Conservation (phyloP, 2,329 filamentous ascomycete genomes). For the Teratosphaeria nubilosa region DNA sequence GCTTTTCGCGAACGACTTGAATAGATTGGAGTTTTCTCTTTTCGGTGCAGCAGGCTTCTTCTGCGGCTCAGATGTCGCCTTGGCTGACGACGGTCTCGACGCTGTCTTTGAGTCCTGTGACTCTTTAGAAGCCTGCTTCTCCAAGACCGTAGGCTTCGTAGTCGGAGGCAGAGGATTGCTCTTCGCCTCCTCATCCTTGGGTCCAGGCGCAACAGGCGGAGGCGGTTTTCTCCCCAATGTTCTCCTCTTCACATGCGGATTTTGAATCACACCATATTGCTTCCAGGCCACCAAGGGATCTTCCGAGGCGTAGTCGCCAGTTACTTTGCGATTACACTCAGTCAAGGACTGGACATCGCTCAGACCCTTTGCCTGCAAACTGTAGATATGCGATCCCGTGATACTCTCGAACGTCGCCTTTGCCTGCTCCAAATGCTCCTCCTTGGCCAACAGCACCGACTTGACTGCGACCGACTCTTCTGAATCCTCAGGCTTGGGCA, state of each 20-base stretch:
- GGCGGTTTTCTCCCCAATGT: slow-evolving; percentile 29
- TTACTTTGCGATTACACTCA: slow-evolving; percentile 56
- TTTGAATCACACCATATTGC: slow-evolving; percentile 64
- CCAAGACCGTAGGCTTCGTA: slow-evolving; percentile 15
- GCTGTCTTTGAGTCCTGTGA: slow-evolving; percentile 8
- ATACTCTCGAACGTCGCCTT: slow-evolving; percentile 63
- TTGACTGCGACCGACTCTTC: slow-evolving; percentile 40
- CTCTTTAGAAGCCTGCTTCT: slow-evolving; percentile 10
- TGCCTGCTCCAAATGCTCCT: slow-evolving; percentile 31
- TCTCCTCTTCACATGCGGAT: slow-evolving; percentile 54
- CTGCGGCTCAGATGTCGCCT: slow-evolving; percentile 22
- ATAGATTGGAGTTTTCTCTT: slow-evolving; percentile 52
- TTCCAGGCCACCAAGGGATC: slow-evolving; percentile 50
- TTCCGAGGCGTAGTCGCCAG: slow-evolving; percentile 45
- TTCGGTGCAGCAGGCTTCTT: slow-evolving; percentile 39
- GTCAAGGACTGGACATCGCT: slow-evolving; percentile 59
- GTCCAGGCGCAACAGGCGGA: slow-evolving; percentile 23
- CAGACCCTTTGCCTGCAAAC: slow-evolving; percentile 59
- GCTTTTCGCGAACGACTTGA: slow-evolving; percentile 66
- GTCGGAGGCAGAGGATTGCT: slow-evolving; percentile 8
- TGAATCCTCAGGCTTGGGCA: slow-evolving; percentile 39
- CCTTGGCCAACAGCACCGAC: slow-evolving; percentile 20
- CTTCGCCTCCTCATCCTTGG: slow-evolving; percentile 10
- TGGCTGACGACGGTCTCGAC: slow-evolving; percentile 11
- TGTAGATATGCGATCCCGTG: slow-evolving; percentile 77